Conservation (phyloP, 2,329 filamentous ascomycete species). For the Escovopsis sp. region DNA sequence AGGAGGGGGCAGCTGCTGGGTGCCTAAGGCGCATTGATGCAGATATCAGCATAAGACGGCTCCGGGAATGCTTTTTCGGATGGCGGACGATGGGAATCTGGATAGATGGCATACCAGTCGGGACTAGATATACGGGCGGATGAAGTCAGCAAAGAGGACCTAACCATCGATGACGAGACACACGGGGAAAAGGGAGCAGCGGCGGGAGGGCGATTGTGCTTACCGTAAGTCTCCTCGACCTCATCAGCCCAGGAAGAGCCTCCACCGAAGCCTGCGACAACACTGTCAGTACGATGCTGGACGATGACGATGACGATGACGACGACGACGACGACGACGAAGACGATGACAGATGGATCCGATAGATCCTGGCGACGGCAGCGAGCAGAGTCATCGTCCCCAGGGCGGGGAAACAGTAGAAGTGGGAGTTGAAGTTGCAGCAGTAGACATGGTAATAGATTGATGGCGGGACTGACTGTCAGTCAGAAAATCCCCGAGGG, state of each 20-base stretch:
- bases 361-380: too few relatives aligned
- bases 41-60: too few relatives aligned
- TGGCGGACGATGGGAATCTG: not conserved
- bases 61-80: too few relatives aligned
- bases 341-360: not conserved
- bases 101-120: conserved; percentile 17
- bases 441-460: too few relatives aligned
- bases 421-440: too few relatives aligned
- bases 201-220: conserved; percentile 19
- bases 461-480: conserved; percentile 54
- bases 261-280: conserved; percentile 34
- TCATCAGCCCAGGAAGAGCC: conserved; percentile 98
- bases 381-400: too few relatives aligned
- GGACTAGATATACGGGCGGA: conserved; percentile 11
- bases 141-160: conserved; percentile 12
- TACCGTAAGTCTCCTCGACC: conserved; percentile 81
- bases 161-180: not conserved
- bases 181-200: conserved; percentile 2
- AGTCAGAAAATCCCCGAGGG: conserved; percentile 86
- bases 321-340: conserved; percentile 5
- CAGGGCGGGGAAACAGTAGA: conserved; percentile 1
- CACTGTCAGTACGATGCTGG: conserved; percentile 12
- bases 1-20: conserved; percentile 37
- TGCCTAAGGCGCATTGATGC: conserved; percentile 24
- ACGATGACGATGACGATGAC: conserved; percentile 13